Percentiles rank a stretch among this genome's conserved stretches.
Conservation (phyloP, 371 early-diverging fungal genomes). For the Mortierella sp. region DNA sequence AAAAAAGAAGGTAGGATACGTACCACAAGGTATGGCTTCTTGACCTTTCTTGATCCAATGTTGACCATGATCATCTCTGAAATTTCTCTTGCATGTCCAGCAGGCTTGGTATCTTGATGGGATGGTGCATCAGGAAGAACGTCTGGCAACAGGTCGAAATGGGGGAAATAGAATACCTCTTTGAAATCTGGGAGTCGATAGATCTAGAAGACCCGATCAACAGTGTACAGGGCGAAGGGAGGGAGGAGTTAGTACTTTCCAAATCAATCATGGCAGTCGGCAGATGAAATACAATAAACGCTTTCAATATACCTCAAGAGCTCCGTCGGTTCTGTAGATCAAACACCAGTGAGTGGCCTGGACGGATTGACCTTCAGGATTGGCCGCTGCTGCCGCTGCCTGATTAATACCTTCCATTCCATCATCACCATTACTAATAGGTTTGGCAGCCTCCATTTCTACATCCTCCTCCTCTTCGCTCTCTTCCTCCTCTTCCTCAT, state of each 20-base stretch:
- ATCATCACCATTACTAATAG: slow-evolving; percentile 21
- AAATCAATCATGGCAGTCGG: not conserved
- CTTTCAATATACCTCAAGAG: slow-evolving; percentile 58
- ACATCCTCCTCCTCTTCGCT: slow-evolving; percentile 47
- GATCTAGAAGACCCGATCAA: slow-evolving; percentile 57
- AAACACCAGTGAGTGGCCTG: slow-evolving; percentile 61
- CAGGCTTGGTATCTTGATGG: slow-evolving; percentile 52
- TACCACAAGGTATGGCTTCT: slow-evolving; percentile 79
- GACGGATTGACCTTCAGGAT: slow-evolving; percentile 37
- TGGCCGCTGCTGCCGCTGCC: slow-evolving; percentile 31
- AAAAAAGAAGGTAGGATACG: slow-evolving; percentile 12
- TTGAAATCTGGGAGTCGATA: slow-evolving; percentile 78
- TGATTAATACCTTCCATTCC: slow-evolving; percentile 23
- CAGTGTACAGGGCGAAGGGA: too few species aligned
- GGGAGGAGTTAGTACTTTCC: too few species aligned
- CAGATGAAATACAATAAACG: not conserved
- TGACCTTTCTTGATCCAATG: slow-evolving; percentile 65
- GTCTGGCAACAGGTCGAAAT: slow-evolving; percentile 73
- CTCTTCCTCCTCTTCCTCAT: slow-evolving; percentile 37
- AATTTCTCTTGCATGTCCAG: slow-evolving; percentile 58
- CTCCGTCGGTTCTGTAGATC: slow-evolving; percentile 62
- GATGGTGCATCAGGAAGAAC: slow-evolving; percentile 65
- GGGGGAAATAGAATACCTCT: slow-evolving; percentile 69
- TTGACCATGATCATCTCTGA: slow-evolving; percentile 76
- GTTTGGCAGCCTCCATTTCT: slow-evolving; percentile 34